Evolutionary conservation across 306 rosid genomes (phyloP).

Genomic region (Astragalus membranaceus): DNA sequence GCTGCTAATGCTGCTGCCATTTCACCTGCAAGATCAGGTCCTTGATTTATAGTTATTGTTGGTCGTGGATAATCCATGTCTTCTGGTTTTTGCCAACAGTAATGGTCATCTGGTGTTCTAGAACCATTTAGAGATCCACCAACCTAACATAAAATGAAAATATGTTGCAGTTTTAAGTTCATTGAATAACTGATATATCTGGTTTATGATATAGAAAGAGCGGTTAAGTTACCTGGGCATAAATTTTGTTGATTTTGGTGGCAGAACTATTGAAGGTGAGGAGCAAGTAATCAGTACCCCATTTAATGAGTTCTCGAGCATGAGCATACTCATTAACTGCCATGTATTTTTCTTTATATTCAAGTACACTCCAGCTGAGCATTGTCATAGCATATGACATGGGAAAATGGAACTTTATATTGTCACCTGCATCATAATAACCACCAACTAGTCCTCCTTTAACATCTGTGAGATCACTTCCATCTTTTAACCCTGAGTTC

Average conservation of each 20-base stretch:
- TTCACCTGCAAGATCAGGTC: slow-evolving; percentile 62
- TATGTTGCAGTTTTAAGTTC: neutral
- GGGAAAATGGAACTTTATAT: slow-evolving; percentile 35
- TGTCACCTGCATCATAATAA: slow-evolving; percentile 40
- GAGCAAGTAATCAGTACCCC: slow-evolving; percentile 62
- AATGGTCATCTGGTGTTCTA: slow-evolving; percentile 38
- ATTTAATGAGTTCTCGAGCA: slow-evolving; percentile 30
- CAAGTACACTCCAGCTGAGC: slow-evolving; percentile 43
- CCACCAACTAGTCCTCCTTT: slow-evolving; percentile 37
- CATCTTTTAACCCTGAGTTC: slow-evolving; percentile 36
- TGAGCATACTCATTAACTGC: slow-evolving; percentile 26
- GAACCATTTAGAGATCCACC: slow-evolving; percentile 43
- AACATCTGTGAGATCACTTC: slow-evolving; percentile 10
- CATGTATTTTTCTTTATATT: slow-evolving; percentile 33
- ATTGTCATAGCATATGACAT: slow-evolving; percentile 42
- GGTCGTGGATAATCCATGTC: slow-evolving; percentile 41
- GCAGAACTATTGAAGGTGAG: slow-evolving; percentile 56
- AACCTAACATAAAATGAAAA: slow-evolving; percentile 24
- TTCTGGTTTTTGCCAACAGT: slow-evolving; percentile 68
- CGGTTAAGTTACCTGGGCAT: slow-evolving; percentile 35
- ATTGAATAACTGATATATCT: too few relatives aligned
- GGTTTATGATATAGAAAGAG: neutral
- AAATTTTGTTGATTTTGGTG: slow-evolving; percentile 40
- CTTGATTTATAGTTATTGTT: slow-evolving; percentile 20
- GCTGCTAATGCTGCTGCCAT: slow-evolving; percentile 72